Conservation (phyloP, 2,329 filamentous ascomycete species). For the Phaeosphaeriaceae sp. region DNA sequence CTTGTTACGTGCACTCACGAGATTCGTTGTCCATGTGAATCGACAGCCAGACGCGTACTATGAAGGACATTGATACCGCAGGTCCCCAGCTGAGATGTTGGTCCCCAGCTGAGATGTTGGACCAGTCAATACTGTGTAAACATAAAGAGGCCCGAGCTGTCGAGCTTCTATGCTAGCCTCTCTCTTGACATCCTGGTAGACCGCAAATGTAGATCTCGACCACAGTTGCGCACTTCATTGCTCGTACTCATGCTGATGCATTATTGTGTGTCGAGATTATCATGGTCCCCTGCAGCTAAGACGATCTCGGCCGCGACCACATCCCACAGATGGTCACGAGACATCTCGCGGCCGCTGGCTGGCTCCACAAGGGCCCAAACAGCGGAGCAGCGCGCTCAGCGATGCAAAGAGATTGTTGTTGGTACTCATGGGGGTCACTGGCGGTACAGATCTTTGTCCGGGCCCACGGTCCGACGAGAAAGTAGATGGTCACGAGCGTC, state of each 20-base stretch:
- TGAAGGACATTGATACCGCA: not conserved
- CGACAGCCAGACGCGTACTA: not conserved
- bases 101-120: no score
- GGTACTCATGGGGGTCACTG: constrained; percentile 28
- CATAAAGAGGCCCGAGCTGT: not conserved
- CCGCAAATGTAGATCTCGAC: not conserved
- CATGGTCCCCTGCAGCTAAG: not conserved
- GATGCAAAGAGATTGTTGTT: not conserved
- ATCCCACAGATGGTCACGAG: not conserved
- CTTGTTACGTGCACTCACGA: not conserved
- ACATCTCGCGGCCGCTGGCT: not conserved
- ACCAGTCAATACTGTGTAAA: not conserved
- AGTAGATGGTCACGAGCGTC: constrained; percentile 21
- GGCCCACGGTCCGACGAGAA: constrained; percentile 36
- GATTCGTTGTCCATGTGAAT: not conserved
- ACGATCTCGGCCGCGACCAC: not conserved
- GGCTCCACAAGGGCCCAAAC: not conserved
- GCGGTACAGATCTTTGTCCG: constrained; percentile 27
- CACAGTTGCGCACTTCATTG: not conserved
- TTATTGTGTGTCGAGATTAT: not conserved
- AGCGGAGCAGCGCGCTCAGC: constrained; percentile 4
- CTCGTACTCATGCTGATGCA: not conserved
- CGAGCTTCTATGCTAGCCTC: not conserved
- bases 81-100: no score
- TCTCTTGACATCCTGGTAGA: not conserved